Percentiles rank a stretch among this genome's conserved stretches.
Evolutionary conservation across 2,329 filamentous ascomycete genomes (phyloP).

Genomic region (Madurella mycetomatis): DNA sequence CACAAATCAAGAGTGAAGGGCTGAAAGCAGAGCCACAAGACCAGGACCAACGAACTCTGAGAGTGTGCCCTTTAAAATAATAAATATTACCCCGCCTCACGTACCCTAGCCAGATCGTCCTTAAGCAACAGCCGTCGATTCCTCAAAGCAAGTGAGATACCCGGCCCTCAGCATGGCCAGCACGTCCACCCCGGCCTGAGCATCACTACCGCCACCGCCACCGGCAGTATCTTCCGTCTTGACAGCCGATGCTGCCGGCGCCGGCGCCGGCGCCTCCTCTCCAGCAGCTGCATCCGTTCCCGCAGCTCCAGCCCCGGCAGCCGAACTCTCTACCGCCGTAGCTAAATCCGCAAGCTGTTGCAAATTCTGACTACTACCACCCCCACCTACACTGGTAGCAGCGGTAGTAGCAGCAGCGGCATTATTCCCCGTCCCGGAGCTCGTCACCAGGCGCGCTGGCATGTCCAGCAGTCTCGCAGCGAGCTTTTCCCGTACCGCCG

Average conservation of each 20-base stretch:
- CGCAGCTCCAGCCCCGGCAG: conserved; percentile 14
- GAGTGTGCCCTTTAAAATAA: too few species aligned
- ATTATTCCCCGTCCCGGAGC: conserved; percentile 31
- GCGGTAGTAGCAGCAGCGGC: not conserved
- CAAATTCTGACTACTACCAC: conserved; percentile 45
- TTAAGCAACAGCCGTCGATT: not conserved
- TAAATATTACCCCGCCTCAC: too few species aligned
- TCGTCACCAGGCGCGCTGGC: conserved; percentile 31
- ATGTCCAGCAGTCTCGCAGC: conserved; percentile 33
- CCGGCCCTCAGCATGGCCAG: conserved; percentile 9
- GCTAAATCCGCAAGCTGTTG: conserved; percentile 47
- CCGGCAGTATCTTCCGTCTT: not conserved
- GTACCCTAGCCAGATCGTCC: not conserved
- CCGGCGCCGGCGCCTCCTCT: too few species aligned
- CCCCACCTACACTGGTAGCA: conserved; percentile 28
- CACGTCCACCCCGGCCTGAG: conserved; percentile 4
- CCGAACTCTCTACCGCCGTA: conserved; percentile 37
- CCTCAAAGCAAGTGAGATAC: conserved; percentile 18
- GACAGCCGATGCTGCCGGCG: not conserved
- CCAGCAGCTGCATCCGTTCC: not conserved
- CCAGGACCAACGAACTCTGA: too few species aligned
- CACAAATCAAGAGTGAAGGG: too few species aligned
- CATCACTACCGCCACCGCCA: not conserved
- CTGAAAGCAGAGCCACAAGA: too few species aligned
- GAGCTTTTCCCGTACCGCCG: conserved; percentile 49